Percentiles rank a stretch among this genome's conserved stretches.
Evolutionary conservation across 2,329 filamentous ascomycete genomes (phyloP).

Genomic region (Cadophora sp.): DNA sequence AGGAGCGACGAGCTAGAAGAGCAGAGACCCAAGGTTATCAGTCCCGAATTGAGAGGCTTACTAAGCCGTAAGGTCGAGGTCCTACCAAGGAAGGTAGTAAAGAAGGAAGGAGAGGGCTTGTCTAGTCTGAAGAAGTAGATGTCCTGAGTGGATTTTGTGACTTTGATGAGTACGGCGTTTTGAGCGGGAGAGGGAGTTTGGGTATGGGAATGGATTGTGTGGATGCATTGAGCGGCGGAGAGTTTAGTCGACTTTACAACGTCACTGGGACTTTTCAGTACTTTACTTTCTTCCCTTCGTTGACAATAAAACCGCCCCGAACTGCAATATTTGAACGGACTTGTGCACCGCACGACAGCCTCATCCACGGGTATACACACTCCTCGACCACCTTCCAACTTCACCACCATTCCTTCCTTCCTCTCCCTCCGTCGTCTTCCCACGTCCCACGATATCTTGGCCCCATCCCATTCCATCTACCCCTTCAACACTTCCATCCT

Average conservation of each 20-base stretch:
- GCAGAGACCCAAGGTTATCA: conserved; percentile 58
- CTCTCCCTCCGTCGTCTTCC: no score
- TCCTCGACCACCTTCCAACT: neutral
- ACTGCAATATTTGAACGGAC: no score
- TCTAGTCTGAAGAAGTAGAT: conserved; percentile 25
- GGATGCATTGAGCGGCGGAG: no score
- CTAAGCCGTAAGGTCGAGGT: conserved; percentile 63
- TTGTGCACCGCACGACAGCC: neutral
- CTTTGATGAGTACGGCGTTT: neutral
- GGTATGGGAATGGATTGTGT: neutral
- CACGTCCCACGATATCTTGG: no score
- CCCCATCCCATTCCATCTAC: no score
- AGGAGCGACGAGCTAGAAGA: conserved; percentile 36
- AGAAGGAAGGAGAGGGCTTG: conserved; percentile 43
- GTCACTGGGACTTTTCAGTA: neutral
- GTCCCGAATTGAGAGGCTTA: conserved; percentile 65
- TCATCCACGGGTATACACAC: neutral
- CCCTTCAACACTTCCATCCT: neutral
- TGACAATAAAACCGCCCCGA: no score
- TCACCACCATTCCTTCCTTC: neutral
- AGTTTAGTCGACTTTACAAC: neutral
- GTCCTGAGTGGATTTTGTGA: neutral
- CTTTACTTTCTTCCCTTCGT: no score
- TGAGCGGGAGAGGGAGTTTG: neutral
- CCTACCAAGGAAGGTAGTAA: conserved; percentile 43